Evolutionary conservation across 2,329 filamentous ascomycete genomes (phyloP), one percentile per base, ranked within the genome.

Genomic region (Stachybotrys chlorohalonatus): DNA sequence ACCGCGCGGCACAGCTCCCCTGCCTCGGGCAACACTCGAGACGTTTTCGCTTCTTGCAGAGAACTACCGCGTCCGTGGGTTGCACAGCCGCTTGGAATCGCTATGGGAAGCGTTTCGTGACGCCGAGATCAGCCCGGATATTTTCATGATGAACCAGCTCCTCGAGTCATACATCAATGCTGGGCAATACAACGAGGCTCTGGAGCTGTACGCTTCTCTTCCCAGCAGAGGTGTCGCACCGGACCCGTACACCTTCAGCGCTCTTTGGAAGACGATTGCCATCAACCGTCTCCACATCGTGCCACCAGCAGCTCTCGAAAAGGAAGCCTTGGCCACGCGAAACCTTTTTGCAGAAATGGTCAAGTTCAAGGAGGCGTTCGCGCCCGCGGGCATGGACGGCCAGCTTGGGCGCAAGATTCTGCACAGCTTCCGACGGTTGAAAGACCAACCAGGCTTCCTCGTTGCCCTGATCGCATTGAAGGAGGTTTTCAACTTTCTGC

Each of bases 61-160:
- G 56, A 83, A 89, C 65, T 93, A 90, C 64, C 81, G 82, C 52
- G 74, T 82, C 48, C 81, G 85, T 16, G 75, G 79, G 15, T 75
- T 86, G 16, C 78, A 84, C 45, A 66, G 72, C 13, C 78, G 78
- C 54, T 76, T 90, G 52, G 72, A 80, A 51, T 73, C 78, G 52
- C 73, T 93, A 5, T 85, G 83, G 69, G 74, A 80, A 36, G 81
- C 82, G 2, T 83, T 90, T 58, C 72, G 75, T 13, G 73, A 80
- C 49, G 81, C 86, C 13, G 79, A 85, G 58, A 83, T 93, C 57
- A 76, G 74, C 53, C 81, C 86, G 1, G 86, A 89, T 63, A 82
- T 84, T 8, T 88, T 86, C 67, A 87, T 92, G 71, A 83, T 92
- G 77, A 94, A 93, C 68, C 86, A 91, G 64, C 73, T 92, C 24